Conservation (phyloP, 345 rosid species). For the Eucalyptus regnans region DNA sequence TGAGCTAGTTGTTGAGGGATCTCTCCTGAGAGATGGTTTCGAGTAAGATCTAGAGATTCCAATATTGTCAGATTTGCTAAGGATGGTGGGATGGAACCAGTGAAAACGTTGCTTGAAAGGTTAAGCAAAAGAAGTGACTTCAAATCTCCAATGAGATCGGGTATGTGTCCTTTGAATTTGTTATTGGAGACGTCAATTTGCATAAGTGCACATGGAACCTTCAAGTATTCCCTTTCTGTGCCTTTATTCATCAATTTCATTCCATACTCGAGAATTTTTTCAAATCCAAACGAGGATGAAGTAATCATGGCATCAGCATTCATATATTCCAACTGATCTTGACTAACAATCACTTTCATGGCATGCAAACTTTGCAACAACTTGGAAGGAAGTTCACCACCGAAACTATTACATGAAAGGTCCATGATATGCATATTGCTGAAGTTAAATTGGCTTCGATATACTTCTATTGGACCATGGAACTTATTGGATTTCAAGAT, state of each 20-base stretch:
- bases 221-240: background rate
- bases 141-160: no score
- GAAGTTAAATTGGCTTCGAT: background rate
- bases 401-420: background rate
- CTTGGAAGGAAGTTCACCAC: background rate
- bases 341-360: background rate
- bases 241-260: background rate
- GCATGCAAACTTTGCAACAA: background rate
- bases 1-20: no score
- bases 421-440: background rate
- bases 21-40: no score
- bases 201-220: background rate
- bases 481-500: background rate
- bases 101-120: no score
- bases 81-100: no score
- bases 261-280: no score
- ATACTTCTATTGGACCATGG: background rate
- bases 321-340: no score
- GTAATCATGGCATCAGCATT: fast-evolving
- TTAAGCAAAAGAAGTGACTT: no score
- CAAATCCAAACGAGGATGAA: no score
- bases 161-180: background rate
- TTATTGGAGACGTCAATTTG: background rate
- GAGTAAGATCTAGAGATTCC: no score
- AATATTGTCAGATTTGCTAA: no score